Percentiles rank a stretch among this genome's conserved stretches.
Evolutionary conservation across 306 rosid genomes (phyloP).

Genomic region (Acacia confusa): DNA sequence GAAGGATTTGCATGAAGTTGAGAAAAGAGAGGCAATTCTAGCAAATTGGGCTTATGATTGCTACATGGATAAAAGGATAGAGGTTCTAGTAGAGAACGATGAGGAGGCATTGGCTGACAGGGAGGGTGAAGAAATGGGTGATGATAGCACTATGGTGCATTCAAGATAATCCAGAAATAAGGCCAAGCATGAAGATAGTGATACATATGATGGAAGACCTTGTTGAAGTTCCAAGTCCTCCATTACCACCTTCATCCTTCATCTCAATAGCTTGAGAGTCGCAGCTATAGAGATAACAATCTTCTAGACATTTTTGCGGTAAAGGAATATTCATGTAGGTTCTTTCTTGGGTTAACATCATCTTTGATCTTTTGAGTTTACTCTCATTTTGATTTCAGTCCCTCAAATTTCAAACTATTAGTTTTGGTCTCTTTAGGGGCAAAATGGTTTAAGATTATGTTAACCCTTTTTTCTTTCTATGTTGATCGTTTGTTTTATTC

Average conservation of each 20-base stretch:
- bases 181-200: constrained; percentile 46
- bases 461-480: too few species aligned
- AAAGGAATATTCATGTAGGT: background rate
- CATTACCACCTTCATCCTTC: constrained; percentile 38
- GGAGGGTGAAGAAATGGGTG: constrained; percentile 35
- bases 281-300: background rate
- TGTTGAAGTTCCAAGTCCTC: constrained; percentile 44
- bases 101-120: constrained; percentile 41
- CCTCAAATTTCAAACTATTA: too few species aligned
- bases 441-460: too few species aligned
- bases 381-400: too few species aligned
- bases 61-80: constrained; percentile 29
- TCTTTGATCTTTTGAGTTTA: too few species aligned
- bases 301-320: background rate
- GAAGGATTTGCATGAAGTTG: background rate
- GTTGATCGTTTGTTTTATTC: too few species aligned
- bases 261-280: background rate
- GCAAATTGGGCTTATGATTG: constrained; percentile 49
- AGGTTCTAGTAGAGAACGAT: constrained; percentile 37
- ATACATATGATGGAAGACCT: constrained; percentile 45
- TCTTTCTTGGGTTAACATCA: too few species aligned
- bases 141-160: constrained; percentile 54
- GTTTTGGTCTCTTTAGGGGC: too few species aligned
- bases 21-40: constrained; percentile 32
- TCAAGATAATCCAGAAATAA: constrained; percentile 41